Conservation (phyloP, 2,329 filamentous ascomycete species). For the Clonostachys sp. region DNA sequence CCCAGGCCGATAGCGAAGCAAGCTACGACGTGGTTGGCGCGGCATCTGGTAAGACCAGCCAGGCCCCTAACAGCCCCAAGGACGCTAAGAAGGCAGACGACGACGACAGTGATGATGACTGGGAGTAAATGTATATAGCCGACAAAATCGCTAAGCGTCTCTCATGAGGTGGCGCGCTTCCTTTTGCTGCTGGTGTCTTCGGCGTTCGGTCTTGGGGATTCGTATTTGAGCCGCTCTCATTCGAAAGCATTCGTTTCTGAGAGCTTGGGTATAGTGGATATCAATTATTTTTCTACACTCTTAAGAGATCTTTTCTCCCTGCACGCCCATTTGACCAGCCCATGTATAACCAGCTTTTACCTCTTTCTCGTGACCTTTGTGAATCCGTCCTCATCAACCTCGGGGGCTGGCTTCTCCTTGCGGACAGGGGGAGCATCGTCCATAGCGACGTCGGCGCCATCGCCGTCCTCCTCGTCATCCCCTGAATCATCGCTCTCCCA, state of each 20-base stretch:
- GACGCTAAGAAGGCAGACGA: slow-evolving; percentile 21
- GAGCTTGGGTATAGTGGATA: not conserved
- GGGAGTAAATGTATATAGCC: slow-evolving; percentile 51
- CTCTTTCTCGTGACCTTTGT: slow-evolving; percentile 70
- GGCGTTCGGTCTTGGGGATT: not conserved
- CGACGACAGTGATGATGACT: slow-evolving; percentile 66
- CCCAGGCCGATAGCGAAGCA: slow-evolving; percentile 86
- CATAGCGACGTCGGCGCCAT: slow-evolving; percentile 60
- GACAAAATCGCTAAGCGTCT: too few species aligned
- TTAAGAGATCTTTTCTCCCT: not conserved
- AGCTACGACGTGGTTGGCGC: slow-evolving; percentile 92
- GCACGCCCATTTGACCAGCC: not conserved
- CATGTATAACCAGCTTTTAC: slow-evolving; percentile 16
- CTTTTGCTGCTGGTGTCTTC: not conserved
- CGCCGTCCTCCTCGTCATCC: slow-evolving; percentile 52
- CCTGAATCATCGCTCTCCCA: slow-evolving; percentile 57
- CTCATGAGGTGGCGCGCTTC: not conserved
- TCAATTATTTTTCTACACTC: not conserved
- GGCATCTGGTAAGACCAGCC: slow-evolving; percentile 70
- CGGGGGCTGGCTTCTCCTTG: slow-evolving; percentile 62
- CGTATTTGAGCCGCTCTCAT: not conserved
- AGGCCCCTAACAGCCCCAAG: slow-evolving; percentile 66
- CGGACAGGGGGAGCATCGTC: slow-evolving; percentile 56
- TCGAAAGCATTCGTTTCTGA: not conserved
- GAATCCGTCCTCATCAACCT: slow-evolving; percentile 79